phyloP scores from a whole-genome alignment of 495 filamentous ascomycete species.

The Neurospora sp. region DNA sequence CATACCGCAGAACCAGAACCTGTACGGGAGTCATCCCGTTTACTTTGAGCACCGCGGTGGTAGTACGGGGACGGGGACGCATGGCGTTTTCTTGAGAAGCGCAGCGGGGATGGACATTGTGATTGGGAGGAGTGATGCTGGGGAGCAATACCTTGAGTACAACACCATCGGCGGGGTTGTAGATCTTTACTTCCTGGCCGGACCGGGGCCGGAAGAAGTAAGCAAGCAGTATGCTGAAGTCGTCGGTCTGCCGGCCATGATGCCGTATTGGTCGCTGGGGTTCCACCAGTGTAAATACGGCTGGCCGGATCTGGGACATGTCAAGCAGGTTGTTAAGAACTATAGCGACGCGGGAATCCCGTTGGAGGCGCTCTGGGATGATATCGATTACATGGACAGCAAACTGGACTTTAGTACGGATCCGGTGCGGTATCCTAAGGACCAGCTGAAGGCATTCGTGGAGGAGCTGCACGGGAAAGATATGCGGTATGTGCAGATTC shows the following conservation, averaged over 20 bases:
- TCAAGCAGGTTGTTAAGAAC: conserved; percentile 69
- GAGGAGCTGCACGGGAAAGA: conserved; percentile 56
- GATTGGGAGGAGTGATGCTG: conserved; percentile 50
- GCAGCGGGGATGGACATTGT: conserved; percentile 86
- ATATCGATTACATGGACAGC: conserved; percentile 71
- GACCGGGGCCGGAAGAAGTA: conserved; percentile 61
- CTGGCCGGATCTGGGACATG: conserved; percentile 59
- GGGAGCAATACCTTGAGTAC: conserved; percentile 71
- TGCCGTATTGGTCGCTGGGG: conserved; percentile 79
- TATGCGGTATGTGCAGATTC: conserved; percentile 78
- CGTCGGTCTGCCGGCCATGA: conserved; percentile 61
- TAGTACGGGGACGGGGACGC: conserved; percentile 36
- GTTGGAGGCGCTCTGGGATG: conserved; percentile 84
- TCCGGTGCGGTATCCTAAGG: conserved; percentile 54
- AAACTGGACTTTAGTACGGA: conserved; percentile 61
- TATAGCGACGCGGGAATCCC: conserved; percentile 69
- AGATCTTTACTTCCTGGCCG: conserved; percentile 78
- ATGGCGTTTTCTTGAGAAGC: conserved; percentile 79
- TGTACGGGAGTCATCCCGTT: conserved; percentile 77
- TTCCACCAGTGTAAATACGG: conserved; percentile 84
- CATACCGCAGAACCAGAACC: conserved; percentile 42
- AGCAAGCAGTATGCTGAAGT: conserved; percentile 65
- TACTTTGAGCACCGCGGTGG: conserved; percentile 69
- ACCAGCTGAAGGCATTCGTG: conserved; percentile 56
- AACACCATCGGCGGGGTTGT: conserved; percentile 71